Base-by-base conservation (phyloP, 2,329 filamentous ascomycete species). In the Biscogniauxia sp. region DNA sequence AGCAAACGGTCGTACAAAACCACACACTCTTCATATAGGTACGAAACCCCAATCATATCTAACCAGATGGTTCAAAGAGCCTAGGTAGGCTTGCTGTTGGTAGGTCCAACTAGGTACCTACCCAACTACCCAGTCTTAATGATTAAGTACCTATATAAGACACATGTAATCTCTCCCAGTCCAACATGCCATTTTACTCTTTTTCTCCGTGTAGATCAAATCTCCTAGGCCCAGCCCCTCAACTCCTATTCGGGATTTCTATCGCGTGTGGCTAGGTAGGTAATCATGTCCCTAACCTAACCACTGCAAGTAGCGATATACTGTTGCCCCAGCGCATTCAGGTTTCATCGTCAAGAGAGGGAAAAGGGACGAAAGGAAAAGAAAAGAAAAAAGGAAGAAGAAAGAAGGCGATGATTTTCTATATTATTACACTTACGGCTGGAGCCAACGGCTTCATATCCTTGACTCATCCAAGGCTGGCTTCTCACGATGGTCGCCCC, bases 161-260 rank as follows among this genome's bases (percentile, higher is more conserved):
- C 49, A 50, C 51, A 68, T 66, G 60, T 59, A 57, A 62, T 67
- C 67, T 64, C 56, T 62, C 57, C 55, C 20, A 61, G 53, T 63
- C 37, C 26, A 49, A 52, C 45, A 58, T 66, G 58, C 59, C 53
- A 65, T 66, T 68, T 63, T 9, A n/a, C 57, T 57, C 61, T 55
- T 66, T 58, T 69, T 66, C 57, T 59, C 59, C 50, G 67, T 66
- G 64, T 51, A 62, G 60, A 64, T 67, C 57, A 45, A 20, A 51
- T 57, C 41, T 55, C 54, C 58, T 61, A 20, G 17, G 37, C 15
- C 37, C 37, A 45, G 11, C 37, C 37, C 5, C 25, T 26, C 23
- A 26, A 37, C 55, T 19, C 23, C 11, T 20, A 51, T 25, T 32
- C 55, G 19, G 57, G 28, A 54, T 54, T 54, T 15, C 57, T 57